Conservation (phyloP, 371 early-diverging fungal genomes). For the Saksenaea vasiformis region DNA sequence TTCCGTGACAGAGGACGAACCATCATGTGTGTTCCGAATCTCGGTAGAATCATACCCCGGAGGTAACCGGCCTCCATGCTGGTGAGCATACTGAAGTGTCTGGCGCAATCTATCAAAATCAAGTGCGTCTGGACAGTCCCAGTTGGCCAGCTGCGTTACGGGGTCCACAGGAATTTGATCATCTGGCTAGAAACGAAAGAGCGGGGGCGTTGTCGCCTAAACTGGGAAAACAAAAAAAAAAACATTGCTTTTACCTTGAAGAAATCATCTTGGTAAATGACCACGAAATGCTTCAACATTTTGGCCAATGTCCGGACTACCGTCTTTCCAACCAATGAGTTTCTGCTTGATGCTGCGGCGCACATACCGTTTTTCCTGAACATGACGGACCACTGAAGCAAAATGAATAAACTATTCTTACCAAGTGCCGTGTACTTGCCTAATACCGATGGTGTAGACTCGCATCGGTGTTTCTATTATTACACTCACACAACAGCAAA, state of each 20-base stretch:
- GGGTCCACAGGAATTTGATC: slow-evolving; percentile 68
- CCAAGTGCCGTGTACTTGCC: slow-evolving; percentile 13
- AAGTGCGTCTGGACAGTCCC: slow-evolving; percentile 87
- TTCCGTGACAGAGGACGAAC: slow-evolving; percentile 19
- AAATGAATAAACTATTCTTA: background rate
- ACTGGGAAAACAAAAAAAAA: too few relatives aligned
- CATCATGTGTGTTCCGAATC: slow-evolving; percentile 52
- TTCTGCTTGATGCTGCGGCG: background rate
- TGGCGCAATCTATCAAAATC: slow-evolving; percentile 57
- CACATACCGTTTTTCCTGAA: slow-evolving; percentile 64
- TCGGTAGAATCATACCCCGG: slow-evolving; percentile 47
- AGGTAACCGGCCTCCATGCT: slow-evolving; percentile 43
- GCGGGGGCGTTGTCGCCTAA: background rate
- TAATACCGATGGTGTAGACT: slow-evolving; percentile 30
- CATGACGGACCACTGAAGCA: slow-evolving; percentile 57
- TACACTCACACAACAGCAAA: too few relatives aligned
- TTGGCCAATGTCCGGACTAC: slow-evolving; percentile 58
- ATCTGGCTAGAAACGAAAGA: slow-evolving; percentile 46
- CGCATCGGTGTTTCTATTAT: slow-evolving; percentile 3
- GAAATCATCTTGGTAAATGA: slow-evolving; percentile 86
- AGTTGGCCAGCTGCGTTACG: slow-evolving; percentile 67
- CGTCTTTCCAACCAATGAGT: slow-evolving; percentile 44
- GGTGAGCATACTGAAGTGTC: slow-evolving; percentile 38
- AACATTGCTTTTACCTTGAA: slow-evolving; percentile 75
- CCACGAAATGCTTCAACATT: slow-evolving; percentile 59